Conservation (phyloP, 768 basidiomycete genomes). For the Tubosaeta brunneosetosa region DNA sequence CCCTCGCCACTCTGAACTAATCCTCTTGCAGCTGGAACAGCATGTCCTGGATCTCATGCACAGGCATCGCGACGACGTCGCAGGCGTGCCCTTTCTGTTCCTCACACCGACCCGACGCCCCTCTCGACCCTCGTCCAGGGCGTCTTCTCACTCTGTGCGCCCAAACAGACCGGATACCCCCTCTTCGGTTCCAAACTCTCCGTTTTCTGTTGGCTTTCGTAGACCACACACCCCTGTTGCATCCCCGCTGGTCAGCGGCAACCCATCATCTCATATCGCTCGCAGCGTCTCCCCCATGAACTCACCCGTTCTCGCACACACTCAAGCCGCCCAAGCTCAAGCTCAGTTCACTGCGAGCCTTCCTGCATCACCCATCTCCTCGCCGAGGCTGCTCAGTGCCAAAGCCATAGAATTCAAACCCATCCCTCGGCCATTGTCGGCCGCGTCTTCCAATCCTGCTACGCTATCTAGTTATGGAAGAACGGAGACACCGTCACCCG, state of each 20-base stretch:
- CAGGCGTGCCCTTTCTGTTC: conserved; percentile 78
- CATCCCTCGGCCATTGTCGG: conserved; percentile 72
- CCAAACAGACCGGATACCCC: conserved; percentile 76
- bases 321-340: conserved; percentile 50
- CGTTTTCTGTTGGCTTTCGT: conserved; percentile 68
- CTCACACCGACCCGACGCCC: conserved; percentile 76
- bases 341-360: conserved; percentile 75
- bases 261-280: conserved; percentile 51
- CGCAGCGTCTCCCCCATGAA: conserved; percentile 53
- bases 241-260: conserved; percentile 67
- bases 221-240: conserved; percentile 76
- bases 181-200: conserved; percentile 68
- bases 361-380: conserved; percentile 79
- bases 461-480: conserved; percentile 44
- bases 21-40: conserved; percentile 64
- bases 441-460: conserved; percentile 54
- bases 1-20: conserved; percentile 16
- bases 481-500: conserved; percentile 82
- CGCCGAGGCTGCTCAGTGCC: conserved; percentile 81
- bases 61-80: conserved; percentile 82
- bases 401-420: conserved; percentile 90
- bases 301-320: conserved; percentile 60
- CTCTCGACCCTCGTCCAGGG: conserved; percentile 76
- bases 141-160: conserved; percentile 65
- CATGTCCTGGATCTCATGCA: conserved; percentile 94